Base-by-base conservation (phyloP, 768 basidiomycete genomes). In the Hebeloma cylindrosporum region DNA sequence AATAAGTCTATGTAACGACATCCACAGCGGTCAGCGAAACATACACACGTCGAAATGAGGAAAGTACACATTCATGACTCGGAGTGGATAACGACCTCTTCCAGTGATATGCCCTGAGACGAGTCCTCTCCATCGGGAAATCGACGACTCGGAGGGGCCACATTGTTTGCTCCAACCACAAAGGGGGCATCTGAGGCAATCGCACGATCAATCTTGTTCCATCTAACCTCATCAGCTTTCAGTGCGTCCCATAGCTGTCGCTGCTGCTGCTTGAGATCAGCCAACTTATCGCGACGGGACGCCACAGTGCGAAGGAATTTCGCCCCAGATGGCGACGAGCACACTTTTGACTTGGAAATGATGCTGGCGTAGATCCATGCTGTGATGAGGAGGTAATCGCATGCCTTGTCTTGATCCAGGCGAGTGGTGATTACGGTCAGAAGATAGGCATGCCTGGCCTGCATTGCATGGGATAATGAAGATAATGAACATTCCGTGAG, bases 301-400 rank as follows among this genome's bases (percentile, higher is more conserved):
- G 8, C 27, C 8, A 39, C 38, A 23, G 38, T 25, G 38, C 23
- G 38, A 39, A 40, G 29, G 16, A 47, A 47, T 18, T 40, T 16
- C 11, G 18, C 28, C 17, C 37, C 6, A 40, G 16, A 30, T n/a
- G 8, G n/a, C 17, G 45, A 47, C 4, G 31, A 40, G 18, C 27
- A 30, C 10, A 46, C 29, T 17, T 2, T 13, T n/a, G 45, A 18
- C 16, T 36, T 38, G 37, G 45, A 40, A 40, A 47, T 40, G 1
- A 17, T 40, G 31, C 48, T 21, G 29, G 48, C 48, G 26, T 49
- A 49, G 42, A 42, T 43, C 30, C 35, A 43, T 14, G 48, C 41
- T 8, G 14, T 29, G n/a, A 29, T 9, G 35, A 44, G 39, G 14
- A 49, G 48, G 23, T 49, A 49, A 16, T 49, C 42, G 5, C 33